Conservation (phyloP, 2,329 filamentous ascomycete species). For the Emericellopsis cladophorae region DNA sequence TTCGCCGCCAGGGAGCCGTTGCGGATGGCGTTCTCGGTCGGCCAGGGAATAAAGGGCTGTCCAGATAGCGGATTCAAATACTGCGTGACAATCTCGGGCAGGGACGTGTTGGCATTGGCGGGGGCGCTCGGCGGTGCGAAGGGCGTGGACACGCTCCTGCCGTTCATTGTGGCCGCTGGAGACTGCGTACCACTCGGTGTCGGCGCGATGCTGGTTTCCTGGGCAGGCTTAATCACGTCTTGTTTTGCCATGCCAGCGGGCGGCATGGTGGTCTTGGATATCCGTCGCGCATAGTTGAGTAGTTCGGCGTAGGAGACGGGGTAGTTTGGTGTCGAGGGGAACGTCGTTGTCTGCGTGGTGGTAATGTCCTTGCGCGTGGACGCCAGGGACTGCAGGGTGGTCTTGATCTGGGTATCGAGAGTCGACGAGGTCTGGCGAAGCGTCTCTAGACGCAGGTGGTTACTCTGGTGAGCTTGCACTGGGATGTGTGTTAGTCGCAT, state of each 20-base stretch:
- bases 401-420: conserved; percentile 61
- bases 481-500: not conserved
- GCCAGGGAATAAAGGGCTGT: conserved; percentile 65
- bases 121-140: conserved; percentile 7
- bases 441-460: conserved; percentile 53
- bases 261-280: conserved; percentile 68
- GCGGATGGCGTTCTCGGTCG: conserved; percentile 55
- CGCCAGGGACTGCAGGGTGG: conserved; percentile 57
- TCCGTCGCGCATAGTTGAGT: conserved; percentile 64
- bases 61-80: conserved; percentile 43
- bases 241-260: conserved; percentile 38
- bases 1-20: conserved; percentile 53
- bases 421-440: conserved; percentile 53
- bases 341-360: conserved; percentile 44
- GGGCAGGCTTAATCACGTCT: not conserved
- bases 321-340: conserved; percentile 36
- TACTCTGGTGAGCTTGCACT: conserved; percentile 67
- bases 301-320: conserved; percentile 60
- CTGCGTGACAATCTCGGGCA: conserved; percentile 34
- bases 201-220: not conserved
- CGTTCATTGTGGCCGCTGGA: conserved; percentile 14
- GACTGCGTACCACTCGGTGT: conserved; percentile 15
- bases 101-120: conserved; percentile 20
- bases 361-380: conserved; percentile 62
- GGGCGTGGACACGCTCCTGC: conserved; percentile 5